Evolutionary conservation across 2,329 filamentous ascomycete species (phyloP), one percentile per base, ranked within the genome.

Genomic region (Amauroascus niger): DNA sequence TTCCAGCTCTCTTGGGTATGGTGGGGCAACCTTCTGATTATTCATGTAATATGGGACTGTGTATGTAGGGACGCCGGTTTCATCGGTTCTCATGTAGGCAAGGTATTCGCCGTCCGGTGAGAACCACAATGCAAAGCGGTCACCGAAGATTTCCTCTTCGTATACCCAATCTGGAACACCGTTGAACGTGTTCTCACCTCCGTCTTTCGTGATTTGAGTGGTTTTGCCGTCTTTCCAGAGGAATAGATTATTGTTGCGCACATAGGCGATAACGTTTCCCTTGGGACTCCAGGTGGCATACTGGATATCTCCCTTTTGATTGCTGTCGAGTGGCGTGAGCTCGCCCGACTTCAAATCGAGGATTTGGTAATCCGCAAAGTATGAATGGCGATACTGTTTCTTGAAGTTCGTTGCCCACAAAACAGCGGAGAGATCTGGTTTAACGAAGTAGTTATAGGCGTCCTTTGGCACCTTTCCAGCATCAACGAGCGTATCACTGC

Each of bases 161-260:
- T 93, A 94, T 0, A 95, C 90, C 90, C 91, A 97, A 69, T 97
- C 91, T 0, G 91, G 90, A 32, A 95, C 82, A 16, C 90, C 90
- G 62, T 96, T 94, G 70, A 96, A 87, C 58, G 88, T 81, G 62
- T 95, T 83, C 0, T 81, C 75, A 0, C 90, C 87, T 16, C 91
- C 90, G 63, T 96, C 89, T 43, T 75, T 79, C 3, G 90, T 96
- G 61, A 96, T 84, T 47, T 79, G 80, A 1, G 72, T 73, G 13
- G 80, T 69, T 2, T 74, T 71, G 26, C 79, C 79, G 48, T 78
- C 72, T 56, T 71, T 71, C 71, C 76, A 79, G 51, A 85, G 64
- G 66, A 76, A 86, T 0, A 87, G 66, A 62, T 87, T 76, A 65
- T 86, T 86, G 40, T 72, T 80, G 41, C 81, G 79, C 14, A 86